These are phyloP conservation scores for Ogataea degrootiae DNA, from an alignment of 805 yeast species.

Conservation along the genomic window DNA sequence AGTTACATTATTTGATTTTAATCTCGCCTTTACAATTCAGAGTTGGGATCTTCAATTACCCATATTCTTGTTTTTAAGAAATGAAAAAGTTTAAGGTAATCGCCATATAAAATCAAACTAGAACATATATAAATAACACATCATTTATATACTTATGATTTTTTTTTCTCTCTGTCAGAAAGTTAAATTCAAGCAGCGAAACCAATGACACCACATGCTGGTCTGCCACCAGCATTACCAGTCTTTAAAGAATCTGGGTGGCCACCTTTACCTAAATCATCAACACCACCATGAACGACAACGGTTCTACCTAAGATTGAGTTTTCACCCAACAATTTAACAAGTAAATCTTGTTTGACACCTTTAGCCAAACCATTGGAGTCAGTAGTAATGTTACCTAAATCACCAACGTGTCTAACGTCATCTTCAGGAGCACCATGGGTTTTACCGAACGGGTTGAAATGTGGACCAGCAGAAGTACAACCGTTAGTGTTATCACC, in stretches of 20 bases:
- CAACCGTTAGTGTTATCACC: constrained; percentile 99
- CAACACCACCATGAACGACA: constrained; percentile 88
- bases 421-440: constrained; percentile 92
- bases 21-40: too few relatives aligned
- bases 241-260: constrained; percentile 87
- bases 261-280: constrained; percentile 94
- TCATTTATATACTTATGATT: too few relatives aligned
- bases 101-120: background rate
- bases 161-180: background rate
- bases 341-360: constrained; percentile 65
- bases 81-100: too few relatives aligned
- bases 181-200: constrained; percentile 39
- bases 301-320: constrained; percentile 93
- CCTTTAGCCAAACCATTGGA: constrained; percentile 90
- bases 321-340: constrained; percentile 81
- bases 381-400: constrained; percentile 92
- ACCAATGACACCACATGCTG: constrained; percentile 98
- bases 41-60: too few relatives aligned
- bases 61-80: too few relatives aligned
- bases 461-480: constrained; percentile 97
- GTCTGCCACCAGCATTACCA: constrained; percentile 97
- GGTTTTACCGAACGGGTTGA: constrained; percentile 82
- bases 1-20: too few relatives aligned
- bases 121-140: background rate
- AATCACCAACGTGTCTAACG: constrained; percentile 87